These are phyloP conservation scores for Trypanosoma melophagium DNA, from an alignment of 208 protist genomes.

Conservation along the genomic window DNA sequence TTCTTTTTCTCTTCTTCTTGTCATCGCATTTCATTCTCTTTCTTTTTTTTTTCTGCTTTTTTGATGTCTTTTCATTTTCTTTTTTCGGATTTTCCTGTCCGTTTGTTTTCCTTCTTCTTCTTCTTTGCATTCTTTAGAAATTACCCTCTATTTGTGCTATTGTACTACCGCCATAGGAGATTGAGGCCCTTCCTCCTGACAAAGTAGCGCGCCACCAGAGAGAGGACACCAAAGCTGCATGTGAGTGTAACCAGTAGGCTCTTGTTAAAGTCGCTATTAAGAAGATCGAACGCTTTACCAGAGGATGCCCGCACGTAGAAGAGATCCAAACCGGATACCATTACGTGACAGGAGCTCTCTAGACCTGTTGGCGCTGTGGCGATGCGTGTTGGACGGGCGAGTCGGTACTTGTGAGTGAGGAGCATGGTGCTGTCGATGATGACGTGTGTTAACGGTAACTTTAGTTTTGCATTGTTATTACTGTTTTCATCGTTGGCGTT, in stretches of 20 bases:
- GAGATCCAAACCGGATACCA: conserved; percentile 82
- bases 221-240: conserved; percentile 53
- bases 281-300: conserved; percentile 89
- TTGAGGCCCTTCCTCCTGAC: conserved; percentile 73
- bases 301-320: conserved; percentile 89
- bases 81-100: conserved; percentile 23
- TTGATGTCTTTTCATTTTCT: neutral
- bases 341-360: conserved; percentile 86
- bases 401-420: conserved; percentile 66
- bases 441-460: conserved; percentile 60
- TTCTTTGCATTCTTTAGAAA: neutral
- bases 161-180: conserved; percentile 59
- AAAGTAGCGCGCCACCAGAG: conserved; percentile 66
- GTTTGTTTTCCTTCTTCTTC: conserved; percentile 11
- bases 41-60: neutral
- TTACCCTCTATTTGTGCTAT: neutral
- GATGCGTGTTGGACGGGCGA: conserved; percentile 57
- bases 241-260: conserved; percentile 72
- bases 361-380: conserved; percentile 71
- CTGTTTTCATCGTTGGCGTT: too few relatives aligned
- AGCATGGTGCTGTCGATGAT: conserved; percentile 59
- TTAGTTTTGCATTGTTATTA: too few relatives aligned
- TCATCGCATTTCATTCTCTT: neutral
- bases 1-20: conserved; percentile 5
- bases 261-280: conserved; percentile 93